phyloP scores from a whole-genome alignment of 73 alveolate genomes.

The Paramecium pentaurelia region DNA sequence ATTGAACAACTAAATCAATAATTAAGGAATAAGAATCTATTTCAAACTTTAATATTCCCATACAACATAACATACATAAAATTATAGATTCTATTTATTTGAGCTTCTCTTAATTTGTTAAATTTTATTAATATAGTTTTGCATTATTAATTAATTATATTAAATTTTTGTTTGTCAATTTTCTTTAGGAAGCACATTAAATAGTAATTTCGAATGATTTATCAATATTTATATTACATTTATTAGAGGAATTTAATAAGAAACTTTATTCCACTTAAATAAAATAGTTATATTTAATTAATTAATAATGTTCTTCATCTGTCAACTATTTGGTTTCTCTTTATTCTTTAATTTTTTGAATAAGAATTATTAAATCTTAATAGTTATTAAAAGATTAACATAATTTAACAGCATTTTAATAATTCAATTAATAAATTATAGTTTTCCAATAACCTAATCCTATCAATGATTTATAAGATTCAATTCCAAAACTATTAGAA shows the following conservation, averaged over 20 bases:
- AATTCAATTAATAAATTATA: conserved; percentile 37
- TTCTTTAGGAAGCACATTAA: neutral
- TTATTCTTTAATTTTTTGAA: neutral
- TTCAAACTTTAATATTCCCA: neutral
- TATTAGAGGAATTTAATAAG: conserved; percentile 20
- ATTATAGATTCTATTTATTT: neutral
- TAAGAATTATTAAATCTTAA: neutral
- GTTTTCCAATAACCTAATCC: conserved; percentile 62
- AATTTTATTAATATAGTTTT: neutral
- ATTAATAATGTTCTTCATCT: neutral
- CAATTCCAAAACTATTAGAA: conserved; percentile 42
- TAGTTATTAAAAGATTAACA: conserved; percentile 38
- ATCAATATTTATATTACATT: neutral
- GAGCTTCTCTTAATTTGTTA: neutral
- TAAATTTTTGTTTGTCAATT: neutral
- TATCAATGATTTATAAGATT: conserved; percentile 22
- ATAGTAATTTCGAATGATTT: neutral
- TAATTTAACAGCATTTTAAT: conserved; percentile 24
- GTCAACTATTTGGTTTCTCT: neutral
- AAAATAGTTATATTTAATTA: neutral
- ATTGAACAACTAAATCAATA: neutral
- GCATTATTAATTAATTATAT: neutral
- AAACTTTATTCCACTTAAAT: neutral
- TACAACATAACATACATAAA: neutral
- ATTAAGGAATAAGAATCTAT: neutral